Base-by-base conservation (phyloP, 2,329 filamentous ascomycete genomes). In the Colletotrichum tropicale region DNA sequence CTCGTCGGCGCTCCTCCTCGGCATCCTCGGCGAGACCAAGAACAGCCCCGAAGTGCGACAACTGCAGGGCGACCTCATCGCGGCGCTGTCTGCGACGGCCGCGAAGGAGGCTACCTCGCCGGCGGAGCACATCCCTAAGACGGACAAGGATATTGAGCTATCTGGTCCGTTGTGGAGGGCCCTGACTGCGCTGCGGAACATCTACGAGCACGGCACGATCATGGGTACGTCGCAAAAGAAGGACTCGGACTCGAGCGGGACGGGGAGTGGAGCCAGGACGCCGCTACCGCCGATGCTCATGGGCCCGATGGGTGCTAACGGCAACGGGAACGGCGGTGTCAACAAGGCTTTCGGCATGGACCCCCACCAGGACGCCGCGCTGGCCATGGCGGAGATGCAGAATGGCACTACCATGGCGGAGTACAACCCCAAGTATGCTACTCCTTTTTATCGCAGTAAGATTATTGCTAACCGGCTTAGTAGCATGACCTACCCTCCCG, bases 321-420 rank as follows among this genome's bases (percentile, higher is more conserved):
- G 60, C 16, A 74, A 73, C 36, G 65, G 71, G 2, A 74, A 73
- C 58, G 70, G 64, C 36, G 48, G 43, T 10, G 62, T 28, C 32
- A 48, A 61, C 12, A 68, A 72, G 69, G 28, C 69, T 21, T 77
- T 81, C 12, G 80, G 81, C 12, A 82, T 87, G 21, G 89, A 92
- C 76, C 87, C 90, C 12, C 90, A 92, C 65, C 90, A 92, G 76
- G 89, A 92, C 78, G 91, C 91, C 0, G 91, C 92, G 2, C 82
- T 93, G 55, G 90, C 91, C 64, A 93, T 93, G 91, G 89, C 92
- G 3, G 91, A 92, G 80, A 88, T 93, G 86, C 91, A 93, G 81
- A 91, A 91, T 80, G 90, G 90, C 12, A 87, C 85, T 36, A 83
- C 84, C 0, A 80, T 90, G 15, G 83, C 70, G 9, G 74, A 76